phyloP scores from a whole-genome alignment of 257 asterid genomes.

The Plantago major region DNA sequence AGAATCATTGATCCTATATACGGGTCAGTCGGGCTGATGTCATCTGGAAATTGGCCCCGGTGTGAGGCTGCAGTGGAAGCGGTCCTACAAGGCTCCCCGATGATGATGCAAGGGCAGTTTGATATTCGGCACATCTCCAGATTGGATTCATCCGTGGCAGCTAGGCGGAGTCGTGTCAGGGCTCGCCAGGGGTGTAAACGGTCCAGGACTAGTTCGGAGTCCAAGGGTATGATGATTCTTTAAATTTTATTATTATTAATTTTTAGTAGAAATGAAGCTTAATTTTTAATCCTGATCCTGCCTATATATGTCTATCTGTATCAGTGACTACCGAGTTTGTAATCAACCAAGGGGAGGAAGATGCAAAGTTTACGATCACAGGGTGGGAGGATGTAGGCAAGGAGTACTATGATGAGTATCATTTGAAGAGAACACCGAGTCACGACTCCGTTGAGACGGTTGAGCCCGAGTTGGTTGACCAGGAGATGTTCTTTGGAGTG shows the following conservation, averaged over 20 bases:
- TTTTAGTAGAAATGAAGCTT: no score
- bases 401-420: constrained; percentile 19
- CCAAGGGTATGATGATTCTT: no score
- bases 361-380: constrained; percentile 55
- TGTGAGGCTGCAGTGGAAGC: constrained; percentile 39
- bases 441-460: constrained; percentile 67
- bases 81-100: constrained; percentile 34
- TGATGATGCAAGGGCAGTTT: constrained; percentile 14
- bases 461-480: constrained; percentile 42
- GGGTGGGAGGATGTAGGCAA: constrained; percentile 47
- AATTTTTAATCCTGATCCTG: no score
- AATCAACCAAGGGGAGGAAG: constrained; percentile 19
- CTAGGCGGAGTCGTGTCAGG: constrained; percentile 23
- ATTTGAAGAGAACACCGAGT: constrained; percentile 40
- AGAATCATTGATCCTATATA: constrained; percentile 36
- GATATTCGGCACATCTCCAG: constrained; percentile 68
- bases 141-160: background rate
- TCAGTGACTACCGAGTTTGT: background rate
- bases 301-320: background rate
- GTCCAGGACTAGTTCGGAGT: constrained; percentile 4
- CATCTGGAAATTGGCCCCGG: constrained; percentile 32
- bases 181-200: constrained; percentile 47
- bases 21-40: constrained; percentile 37
- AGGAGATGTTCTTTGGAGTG: constrained; percentile 16
- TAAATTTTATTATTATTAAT: no score